These are phyloP conservation scores for Leccinum laetum DNA, from an alignment of 1,284 basidiomycete species.

Conservation along the genomic window DNA sequence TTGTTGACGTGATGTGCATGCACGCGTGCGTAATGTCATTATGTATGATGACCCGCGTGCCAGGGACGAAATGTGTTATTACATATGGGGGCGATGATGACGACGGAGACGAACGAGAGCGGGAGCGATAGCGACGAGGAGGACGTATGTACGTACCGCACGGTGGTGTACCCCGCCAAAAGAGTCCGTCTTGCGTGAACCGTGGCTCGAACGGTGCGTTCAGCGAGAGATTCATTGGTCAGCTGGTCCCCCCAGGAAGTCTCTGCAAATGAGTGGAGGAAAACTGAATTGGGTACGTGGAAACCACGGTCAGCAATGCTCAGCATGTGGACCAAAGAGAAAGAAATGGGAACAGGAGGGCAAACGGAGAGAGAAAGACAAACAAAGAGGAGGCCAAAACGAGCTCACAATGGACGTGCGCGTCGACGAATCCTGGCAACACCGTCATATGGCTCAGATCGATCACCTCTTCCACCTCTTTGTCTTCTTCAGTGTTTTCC, in stretches of 20 bases:
- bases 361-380: too few relatives aligned
- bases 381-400: not conserved
- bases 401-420: slow-evolving; percentile 64
- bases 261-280: slow-evolving; percentile 62
- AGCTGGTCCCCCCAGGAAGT: slow-evolving; percentile 63
- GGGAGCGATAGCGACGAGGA: not conserved
- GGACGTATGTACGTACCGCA: slow-evolving; percentile 44
- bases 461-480: slow-evolving; percentile 30
- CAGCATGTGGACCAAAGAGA: not conserved
- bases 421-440: slow-evolving; percentile 64
- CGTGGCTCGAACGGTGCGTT: slow-evolving; percentile 59
- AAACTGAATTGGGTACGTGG: slow-evolving; percentile 39
- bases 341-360: not conserved
- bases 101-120: too few relatives aligned
- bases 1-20: too few relatives aligned
- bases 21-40: too few relatives aligned
- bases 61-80: too few relatives aligned
- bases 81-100: too few relatives aligned
- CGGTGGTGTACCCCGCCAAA: slow-evolving; percentile 65
- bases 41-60: too few relatives aligned
- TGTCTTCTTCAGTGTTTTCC: not conserved
- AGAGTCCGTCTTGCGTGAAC: slow-evolving; percentile 60
- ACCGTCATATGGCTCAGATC: slow-evolving; percentile 53
- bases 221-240: slow-evolving; percentile 54
- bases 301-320: not conserved